Percentiles rank a stretch among this genome's conserved stretches.
phyloP scores from a whole-genome alignment of 306 rosid genomes.

The Castanospermum australe region DNA sequence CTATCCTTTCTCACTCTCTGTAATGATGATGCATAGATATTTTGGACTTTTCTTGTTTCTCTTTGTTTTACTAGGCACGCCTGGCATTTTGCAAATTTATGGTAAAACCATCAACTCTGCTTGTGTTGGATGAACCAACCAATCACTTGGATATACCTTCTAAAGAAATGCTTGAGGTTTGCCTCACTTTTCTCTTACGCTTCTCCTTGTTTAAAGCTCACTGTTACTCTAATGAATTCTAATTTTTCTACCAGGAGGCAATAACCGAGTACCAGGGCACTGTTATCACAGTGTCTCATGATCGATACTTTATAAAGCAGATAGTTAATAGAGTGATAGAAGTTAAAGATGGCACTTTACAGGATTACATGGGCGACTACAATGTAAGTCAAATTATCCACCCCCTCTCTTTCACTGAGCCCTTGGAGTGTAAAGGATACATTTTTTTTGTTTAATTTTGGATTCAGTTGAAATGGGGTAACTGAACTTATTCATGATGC shows the following conservation, averaged over 20 bases:
- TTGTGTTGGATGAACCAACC: slow-evolving; percentile 95
- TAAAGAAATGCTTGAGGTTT: slow-evolving; percentile 98
- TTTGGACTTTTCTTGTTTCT: slow-evolving; percentile 13
- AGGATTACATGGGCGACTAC: slow-evolving; percentile 91
- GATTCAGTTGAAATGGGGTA: slow-evolving; percentile 21
- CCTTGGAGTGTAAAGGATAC: not conserved
- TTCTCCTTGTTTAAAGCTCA: slow-evolving; percentile 18
- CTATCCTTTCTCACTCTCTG: slow-evolving; percentile 9
- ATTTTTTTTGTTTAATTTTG: not conserved
- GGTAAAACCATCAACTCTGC: slow-evolving; percentile 90
- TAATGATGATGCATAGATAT: slow-evolving; percentile 12
- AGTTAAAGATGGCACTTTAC: slow-evolving; percentile 67
- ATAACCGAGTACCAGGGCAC: slow-evolving; percentile 82
- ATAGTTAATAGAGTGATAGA: slow-evolving; percentile 94
- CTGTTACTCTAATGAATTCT: slow-evolving; percentile 15
- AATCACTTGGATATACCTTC: slow-evolving; percentile 99
- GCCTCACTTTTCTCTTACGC: slow-evolving; percentile 2
- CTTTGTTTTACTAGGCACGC: slow-evolving; percentile 69
- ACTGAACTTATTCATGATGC: not conserved
- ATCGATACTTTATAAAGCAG: slow-evolving; percentile 90
- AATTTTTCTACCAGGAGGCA: slow-evolving; percentile 71
- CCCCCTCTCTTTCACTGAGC: not conserved
- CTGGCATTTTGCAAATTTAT: slow-evolving; percentile 97
- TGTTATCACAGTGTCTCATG: slow-evolving; percentile 92
- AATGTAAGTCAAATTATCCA: slow-evolving; percentile 55